phyloP scores from a whole-genome alignment of 2,329 filamentous ascomycete species.

The Hypoxylon sp. region DNA sequence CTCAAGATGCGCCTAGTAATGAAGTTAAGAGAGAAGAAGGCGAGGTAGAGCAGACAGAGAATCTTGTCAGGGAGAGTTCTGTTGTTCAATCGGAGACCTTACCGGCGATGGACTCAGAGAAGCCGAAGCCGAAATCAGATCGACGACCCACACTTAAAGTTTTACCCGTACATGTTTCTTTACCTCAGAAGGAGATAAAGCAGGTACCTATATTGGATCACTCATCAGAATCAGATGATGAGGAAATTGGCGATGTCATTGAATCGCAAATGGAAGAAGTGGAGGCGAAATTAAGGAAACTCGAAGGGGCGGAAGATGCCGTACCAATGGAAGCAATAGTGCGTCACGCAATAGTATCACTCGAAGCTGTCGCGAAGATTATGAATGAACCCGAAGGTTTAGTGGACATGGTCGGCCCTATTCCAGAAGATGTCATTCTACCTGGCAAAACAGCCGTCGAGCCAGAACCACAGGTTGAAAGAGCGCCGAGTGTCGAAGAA shows the following conservation, averaged over 20 bases:
- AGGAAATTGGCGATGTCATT: slow-evolving; percentile 72
- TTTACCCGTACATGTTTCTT: slow-evolving; percentile 56
- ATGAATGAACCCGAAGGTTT: slow-evolving; percentile 63
- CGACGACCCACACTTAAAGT: slow-evolving; percentile 43
- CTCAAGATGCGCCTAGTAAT: slow-evolving; percentile 38
- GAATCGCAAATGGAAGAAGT: slow-evolving; percentile 67
- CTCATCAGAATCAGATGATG: slow-evolving; percentile 68
- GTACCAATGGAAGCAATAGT: slow-evolving; percentile 61
- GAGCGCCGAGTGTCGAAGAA: slow-evolving; percentile 33
- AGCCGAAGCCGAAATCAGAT: slow-evolving; percentile 33
- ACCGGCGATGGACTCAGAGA: slow-evolving; percentile 24
- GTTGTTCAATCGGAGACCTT: slow-evolving; percentile 26
- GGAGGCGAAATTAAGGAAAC: slow-evolving; percentile 64
- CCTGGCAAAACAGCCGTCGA: slow-evolving; percentile 43
- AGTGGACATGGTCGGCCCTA: slow-evolving; percentile 59
- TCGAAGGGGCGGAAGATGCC: slow-evolving; percentile 59
- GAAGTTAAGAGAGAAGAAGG: slow-evolving; percentile 36
- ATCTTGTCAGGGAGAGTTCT: slow-evolving; percentile 5
- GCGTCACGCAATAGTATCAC: slow-evolving; percentile 64
- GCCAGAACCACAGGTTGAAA: slow-evolving; percentile 45
- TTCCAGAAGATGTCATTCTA: slow-evolving; percentile 56
- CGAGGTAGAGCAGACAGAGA: slow-evolving; percentile 19
- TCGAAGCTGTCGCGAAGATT: slow-evolving; percentile 65
- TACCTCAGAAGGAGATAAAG: slow-evolving; percentile 58
- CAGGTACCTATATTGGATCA: slow-evolving; percentile 56